Base-by-base conservation (phyloP, 257 asterid species). In the Scutellaria baicalensis region DNA sequence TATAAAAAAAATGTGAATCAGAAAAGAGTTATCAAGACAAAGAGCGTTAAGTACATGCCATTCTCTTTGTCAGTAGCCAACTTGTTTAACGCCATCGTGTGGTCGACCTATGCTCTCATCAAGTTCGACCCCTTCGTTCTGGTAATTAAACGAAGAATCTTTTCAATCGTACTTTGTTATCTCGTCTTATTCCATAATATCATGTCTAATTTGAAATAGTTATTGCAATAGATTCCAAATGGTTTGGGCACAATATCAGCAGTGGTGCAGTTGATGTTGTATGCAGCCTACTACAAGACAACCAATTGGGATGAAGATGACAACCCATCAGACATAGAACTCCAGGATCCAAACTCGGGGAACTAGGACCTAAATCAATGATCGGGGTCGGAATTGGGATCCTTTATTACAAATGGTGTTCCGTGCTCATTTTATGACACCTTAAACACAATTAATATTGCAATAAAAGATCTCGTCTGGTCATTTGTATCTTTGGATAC, bases 1-100 rank as follows among this genome's bases (percentile, higher is more conserved):
- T n/a, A 45, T 18, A 33, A 31, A 39, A 14, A 6, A 57, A 60
- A n/a, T n/a, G n/a, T n/a, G n/a, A n/a, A 5, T 58, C 81, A 91
- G 95, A 51, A 49, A 39, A 82, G 78, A 47, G 98, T 92, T 11
- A 88, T 92, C 69, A 58, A 8, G 65, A 84, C 96, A 1, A 89
- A 89, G 83, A 92, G 98, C 51, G 98, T 89, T 10, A 85, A 85
- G 70, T 92, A 63, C 83, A 86, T 89, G 98, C 98, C 98, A 0
- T 83, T 92, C 72, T 67, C 31, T 16, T 79, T 92, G 0, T 86
- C 97, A 38, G 77, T 90, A 0, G 87, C 95, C 49, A 84, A 77
- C 75, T 85, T 92, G 1, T 33, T 59, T 0, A 92, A 92, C 47
- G 98, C 95, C 33, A 1, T 69, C 1, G 66, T 80, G 12, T 92